Percentiles rank a stretch among this genome's conserved stretches.
These are phyloP conservation scores for Lactarius evosmus DNA, from an alignment of 768 basidiomycete species.

Conservation along the genomic window DNA sequence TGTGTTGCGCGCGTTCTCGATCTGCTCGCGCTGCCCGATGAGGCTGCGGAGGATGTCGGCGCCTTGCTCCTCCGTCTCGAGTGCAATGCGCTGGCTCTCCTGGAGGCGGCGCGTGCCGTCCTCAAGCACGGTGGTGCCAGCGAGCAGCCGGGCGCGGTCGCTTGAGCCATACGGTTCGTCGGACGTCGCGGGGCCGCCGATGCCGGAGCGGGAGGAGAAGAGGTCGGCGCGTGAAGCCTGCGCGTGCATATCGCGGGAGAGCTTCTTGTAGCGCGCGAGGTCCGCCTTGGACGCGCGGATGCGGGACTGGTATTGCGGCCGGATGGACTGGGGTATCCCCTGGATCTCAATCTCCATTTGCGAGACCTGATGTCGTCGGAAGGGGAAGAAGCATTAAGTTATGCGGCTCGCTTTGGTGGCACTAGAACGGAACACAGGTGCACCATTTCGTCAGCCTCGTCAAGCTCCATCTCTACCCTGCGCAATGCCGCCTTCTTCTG, in stretches of 20 bases:
- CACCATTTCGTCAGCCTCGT: constrained; percentile 98
- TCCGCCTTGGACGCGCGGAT: constrained; percentile 73
- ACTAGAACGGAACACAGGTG: constrained; percentile 28
- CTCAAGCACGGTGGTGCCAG: constrained; percentile 73
- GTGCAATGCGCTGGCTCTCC: constrained; percentile 86
- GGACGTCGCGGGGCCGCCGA: constrained; percentile 51
- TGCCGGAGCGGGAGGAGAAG: constrained; percentile 38
- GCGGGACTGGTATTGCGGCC: constrained; percentile 70
- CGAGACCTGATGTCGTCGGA: too few species aligned
- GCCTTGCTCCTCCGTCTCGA: constrained; percentile 96
- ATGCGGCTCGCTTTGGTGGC: constrained; percentile 2
- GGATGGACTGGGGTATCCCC: constrained; percentile 84
- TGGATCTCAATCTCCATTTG: constrained; percentile 99
- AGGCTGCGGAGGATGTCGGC: constrained; percentile 88
- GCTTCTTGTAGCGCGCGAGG: constrained; percentile 76
- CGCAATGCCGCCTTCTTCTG: constrained; percentile 76
- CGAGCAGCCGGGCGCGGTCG: constrained; percentile 76
- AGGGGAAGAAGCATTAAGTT: too few species aligned
- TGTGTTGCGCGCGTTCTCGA: constrained; percentile 88
- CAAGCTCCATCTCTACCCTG: constrained; percentile 90
- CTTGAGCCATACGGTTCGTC: constrained; percentile 72
- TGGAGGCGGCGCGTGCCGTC: constrained; percentile 83
- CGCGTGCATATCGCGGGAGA: constrained; percentile 66
- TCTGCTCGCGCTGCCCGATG: constrained; percentile 86
- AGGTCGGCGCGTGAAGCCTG: constrained; percentile 74